These are phyloP conservation scores for Agrostemma githago DNA, from an alignment of 148 eudicot species.

Conservation along the genomic window DNA sequence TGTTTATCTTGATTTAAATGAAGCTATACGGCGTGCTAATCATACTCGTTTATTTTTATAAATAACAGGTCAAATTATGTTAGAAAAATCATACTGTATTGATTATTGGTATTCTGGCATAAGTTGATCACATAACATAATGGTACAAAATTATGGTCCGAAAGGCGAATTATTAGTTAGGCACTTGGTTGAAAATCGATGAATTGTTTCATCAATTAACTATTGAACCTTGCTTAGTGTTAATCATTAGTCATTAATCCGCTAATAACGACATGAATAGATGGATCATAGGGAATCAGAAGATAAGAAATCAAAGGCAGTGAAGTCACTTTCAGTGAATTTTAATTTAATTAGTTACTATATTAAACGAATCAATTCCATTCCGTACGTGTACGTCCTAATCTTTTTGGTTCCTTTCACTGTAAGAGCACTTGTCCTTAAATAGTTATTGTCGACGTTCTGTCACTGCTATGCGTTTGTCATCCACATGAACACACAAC, in stretches of 20 bases:
- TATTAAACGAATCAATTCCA: background rate
- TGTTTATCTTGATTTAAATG: too few relatives aligned
- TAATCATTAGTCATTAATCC: background rate
- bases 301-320: background rate
- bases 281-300: background rate
- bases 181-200: background rate
- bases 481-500: conserved; percentile 3
- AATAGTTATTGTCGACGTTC: background rate
- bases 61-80: too few relatives aligned
- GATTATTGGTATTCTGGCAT: too few relatives aligned
- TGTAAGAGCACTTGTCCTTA: background rate
- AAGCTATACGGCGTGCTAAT: too few relatives aligned
- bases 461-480: conserved; percentile 15
- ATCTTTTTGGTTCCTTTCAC: conserved; percentile 10
- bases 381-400: background rate
- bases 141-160: too few relatives aligned
- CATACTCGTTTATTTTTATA: too few relatives aligned
- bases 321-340: background rate
- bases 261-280: background rate
- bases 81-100: too few relatives aligned
- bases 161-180: too few relatives aligned
- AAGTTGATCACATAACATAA: too few relatives aligned
- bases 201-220: background rate
- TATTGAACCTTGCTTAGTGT: background rate
- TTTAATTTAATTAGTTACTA: background rate